Conservation (phyloP, 768 basidiomycete genomes). For the Fomitopsis serialis region DNA sequence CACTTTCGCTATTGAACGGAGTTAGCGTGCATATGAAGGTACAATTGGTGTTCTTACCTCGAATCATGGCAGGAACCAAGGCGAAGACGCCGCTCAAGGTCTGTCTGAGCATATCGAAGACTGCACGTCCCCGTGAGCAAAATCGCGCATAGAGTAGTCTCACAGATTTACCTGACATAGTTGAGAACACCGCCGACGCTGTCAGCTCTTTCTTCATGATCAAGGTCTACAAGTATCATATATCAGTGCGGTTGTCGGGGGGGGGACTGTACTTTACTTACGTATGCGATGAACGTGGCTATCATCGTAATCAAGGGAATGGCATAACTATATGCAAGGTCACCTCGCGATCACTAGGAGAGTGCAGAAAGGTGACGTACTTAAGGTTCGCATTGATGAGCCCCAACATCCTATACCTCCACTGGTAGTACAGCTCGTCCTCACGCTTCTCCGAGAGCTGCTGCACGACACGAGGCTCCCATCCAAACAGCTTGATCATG, state of each 20-base stretch:
- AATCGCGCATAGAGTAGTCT: no score
- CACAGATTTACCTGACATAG: conserved; percentile 25
- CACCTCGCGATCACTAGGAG: neutral
- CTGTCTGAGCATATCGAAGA: conserved; percentile 57
- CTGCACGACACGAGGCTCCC: conserved; percentile 42
- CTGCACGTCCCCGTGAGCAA: conserved; percentile 14
- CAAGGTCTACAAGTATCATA: conserved; percentile 26
- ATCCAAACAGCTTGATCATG: conserved; percentile 47
- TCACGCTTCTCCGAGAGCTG: conserved; percentile 54
- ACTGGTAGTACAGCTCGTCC: conserved; percentile 52
- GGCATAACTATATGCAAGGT: conserved; percentile 35
- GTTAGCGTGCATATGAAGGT: neutral
- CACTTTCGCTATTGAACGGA: conserved; percentile 41
- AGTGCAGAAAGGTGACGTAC: conserved; percentile 26
- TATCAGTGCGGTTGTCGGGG: conserved; percentile 9
- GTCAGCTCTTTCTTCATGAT: conserved; percentile 35
- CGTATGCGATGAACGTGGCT: conserved; percentile 55
- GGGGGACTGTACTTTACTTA: conserved; percentile 30
- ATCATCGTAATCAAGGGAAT: conserved; percentile 66
- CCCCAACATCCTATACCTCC: conserved; percentile 46
- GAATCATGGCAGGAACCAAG: conserved; percentile 25
- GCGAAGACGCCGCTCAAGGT: conserved; percentile 34
- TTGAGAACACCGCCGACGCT: conserved; percentile 34
- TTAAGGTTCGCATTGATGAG: conserved; percentile 40
- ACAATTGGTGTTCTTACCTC: conserved; percentile 21